phyloP scores from a whole-genome alignment of 495 filamentous ascomycete genomes.

The Opeltia flavorubescens region DNA sequence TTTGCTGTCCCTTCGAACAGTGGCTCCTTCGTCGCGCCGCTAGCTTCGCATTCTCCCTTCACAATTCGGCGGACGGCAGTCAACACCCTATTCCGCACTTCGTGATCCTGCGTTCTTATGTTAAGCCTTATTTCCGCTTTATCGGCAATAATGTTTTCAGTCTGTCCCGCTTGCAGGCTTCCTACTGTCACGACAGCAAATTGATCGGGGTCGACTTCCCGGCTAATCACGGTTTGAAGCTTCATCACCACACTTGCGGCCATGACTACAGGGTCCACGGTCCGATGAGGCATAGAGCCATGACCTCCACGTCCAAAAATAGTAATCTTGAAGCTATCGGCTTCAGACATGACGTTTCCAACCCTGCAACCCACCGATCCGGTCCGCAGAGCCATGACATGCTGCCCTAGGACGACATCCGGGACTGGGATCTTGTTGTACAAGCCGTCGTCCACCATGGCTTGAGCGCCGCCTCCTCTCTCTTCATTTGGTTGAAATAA shows the following conservation, averaged over 20 bases:
- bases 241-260: conserved; percentile 34
- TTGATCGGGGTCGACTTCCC: conserved; percentile 35
- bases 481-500: conserved; percentile 44
- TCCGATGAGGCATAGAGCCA: conserved; percentile 34
- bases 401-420: conserved; percentile 36
- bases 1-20: conserved; percentile 28
- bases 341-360: conserved; percentile 27
- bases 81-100: conserved; percentile 26
- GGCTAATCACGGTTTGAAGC: conserved; percentile 35
- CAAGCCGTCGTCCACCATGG: conserved; percentile 40
- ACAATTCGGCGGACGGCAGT: conserved; percentile 32
- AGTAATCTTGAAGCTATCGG: conserved; percentile 36
- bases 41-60: conserved; percentile 34
- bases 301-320: conserved; percentile 39
- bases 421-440: conserved; percentile 34
- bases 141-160: conserved; percentile 40
- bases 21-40: conserved; percentile 31
- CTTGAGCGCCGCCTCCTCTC: conserved; percentile 33
- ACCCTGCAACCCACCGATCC: conserved; percentile 26
- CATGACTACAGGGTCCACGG: conserved; percentile 36
- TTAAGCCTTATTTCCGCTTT: conserved; percentile 33
- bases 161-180: conserved; percentile 34
- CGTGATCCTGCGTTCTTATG: conserved; percentile 28
- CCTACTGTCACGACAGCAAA: conserved; percentile 37
- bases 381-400: conserved; percentile 34